Percentiles rank a stretch among this genome's conserved stretches.
Conservation (phyloP, 2,329 filamentous ascomycete genomes). For the Sordariomycetes sp. region DNA sequence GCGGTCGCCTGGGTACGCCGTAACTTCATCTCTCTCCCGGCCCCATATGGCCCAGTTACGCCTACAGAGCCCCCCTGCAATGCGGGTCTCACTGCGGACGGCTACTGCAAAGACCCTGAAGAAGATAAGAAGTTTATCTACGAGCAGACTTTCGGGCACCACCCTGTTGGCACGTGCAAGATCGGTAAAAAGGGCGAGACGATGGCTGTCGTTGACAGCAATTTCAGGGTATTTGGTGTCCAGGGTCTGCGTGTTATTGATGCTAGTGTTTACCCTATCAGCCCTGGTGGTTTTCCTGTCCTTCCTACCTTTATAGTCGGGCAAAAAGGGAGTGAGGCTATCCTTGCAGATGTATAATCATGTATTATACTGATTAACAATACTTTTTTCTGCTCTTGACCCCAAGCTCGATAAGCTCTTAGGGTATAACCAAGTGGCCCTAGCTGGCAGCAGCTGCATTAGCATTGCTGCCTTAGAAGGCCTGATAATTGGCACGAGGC, state of each 20-base stretch:
- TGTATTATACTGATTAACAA: too few relatives aligned
- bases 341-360: not conserved
- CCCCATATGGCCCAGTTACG: constrained; percentile 3
- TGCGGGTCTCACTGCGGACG: constrained; percentile 8
- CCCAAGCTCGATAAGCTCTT: too few relatives aligned
- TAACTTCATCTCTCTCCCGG: constrained; percentile 9
- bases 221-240: constrained; percentile 46
- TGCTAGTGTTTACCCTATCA: constrained; percentile 42
- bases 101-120: constrained; percentile 16
- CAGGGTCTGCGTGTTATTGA: constrained; percentile 46
- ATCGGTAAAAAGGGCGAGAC: constrained; percentile 42
- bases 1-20: constrained; percentile 17
- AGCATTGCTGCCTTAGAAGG: too few relatives aligned
- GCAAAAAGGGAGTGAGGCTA: constrained; percentile 36
- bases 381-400: too few relatives aligned
- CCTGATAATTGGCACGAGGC: too few relatives aligned
- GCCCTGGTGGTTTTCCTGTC: constrained; percentile 34
- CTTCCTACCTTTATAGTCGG: constrained; percentile 41
- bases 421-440: too few relatives aligned
- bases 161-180: constrained; percentile 41
- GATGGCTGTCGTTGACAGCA: constrained; percentile 42
- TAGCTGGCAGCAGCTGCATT: too few relatives aligned
- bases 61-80: constrained; percentile 11
- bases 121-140: constrained; percentile 27
- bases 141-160: constrained; percentile 41